Evolutionary conservation across 768 basidiomycete species (phyloP), one percentile per base, ranked within the genome.

Genomic region (Lactarius vividus): DNA sequence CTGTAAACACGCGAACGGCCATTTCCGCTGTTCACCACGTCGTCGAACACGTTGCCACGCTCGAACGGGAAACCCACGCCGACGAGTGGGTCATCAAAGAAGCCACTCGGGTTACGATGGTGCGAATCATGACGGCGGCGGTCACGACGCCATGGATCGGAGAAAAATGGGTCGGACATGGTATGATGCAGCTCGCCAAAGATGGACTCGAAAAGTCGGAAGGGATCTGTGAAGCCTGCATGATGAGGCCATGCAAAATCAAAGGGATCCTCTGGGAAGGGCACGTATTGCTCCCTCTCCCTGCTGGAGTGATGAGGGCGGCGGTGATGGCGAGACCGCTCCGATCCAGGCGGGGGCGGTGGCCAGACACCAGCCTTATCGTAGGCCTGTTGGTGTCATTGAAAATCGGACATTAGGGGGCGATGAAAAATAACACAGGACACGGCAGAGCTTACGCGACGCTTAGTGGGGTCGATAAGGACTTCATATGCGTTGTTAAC

Each of bases 401-500:
- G 35, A n/a, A 18, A 33, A 35, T 37, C 65, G 66, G 46, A 70
- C 29, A 54, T 39, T 26, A 65, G 46, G 3, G 37, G 20, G 11
- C 52, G 57, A 35, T 49, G 44, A 28, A 20, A 6, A 20, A 46
- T 29, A 23, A 40, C 29, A 39, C 63, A 15, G 44, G 62, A 56
- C n/a, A 20, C 1, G 57, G 8, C 29, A 28, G 31, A 10, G 71
- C 81, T 61, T 71, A 86, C 82, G 71, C 77, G 80, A 59, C 89
- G 84, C 64, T 83, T 91, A 60, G 82, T 75, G 2, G 82, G 71
- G 71, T 93, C 85, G 59, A 73, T 85, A 61, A 93, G 75, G 2
- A 93, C 83, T 73, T 92, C 90, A 71, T 91, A 92, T 33, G 90
- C 89, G 67, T 90, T 88, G 70, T 87, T 89, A 54, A 91, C 83